Evolutionary conservation across 31 red algal species (phyloP).

Genomic region (Asparagopsis taxiformis): DNA sequence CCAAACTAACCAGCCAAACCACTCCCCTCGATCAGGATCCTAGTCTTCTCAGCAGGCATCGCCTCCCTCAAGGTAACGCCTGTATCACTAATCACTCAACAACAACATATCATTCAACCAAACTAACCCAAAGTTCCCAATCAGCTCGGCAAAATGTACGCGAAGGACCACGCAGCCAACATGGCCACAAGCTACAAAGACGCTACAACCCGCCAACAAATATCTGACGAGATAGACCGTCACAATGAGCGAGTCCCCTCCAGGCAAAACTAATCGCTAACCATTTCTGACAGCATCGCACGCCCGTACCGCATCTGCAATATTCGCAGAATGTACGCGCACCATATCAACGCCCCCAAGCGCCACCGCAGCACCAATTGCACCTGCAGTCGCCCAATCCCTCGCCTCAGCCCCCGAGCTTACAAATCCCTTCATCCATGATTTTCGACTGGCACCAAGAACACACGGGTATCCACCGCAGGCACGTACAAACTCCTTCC

Average conservation of each 20-base stretch:
- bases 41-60: slow-evolving; percentile 37
- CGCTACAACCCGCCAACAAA: slow-evolving; percentile 51
- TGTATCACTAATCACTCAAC: no score
- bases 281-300: slow-evolving; percentile 17
- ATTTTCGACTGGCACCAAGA: slow-evolving; percentile 54
- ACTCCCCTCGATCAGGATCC: slow-evolving; percentile 2
- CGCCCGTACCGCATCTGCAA: slow-evolving; percentile 47
- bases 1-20: no score
- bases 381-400: slow-evolving; percentile 78
- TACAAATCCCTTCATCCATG: slow-evolving; percentile 5
- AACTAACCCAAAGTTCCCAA: no score
- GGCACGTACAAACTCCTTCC: slow-evolving; percentile 2
- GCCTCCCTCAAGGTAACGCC: slow-evolving; percentile 26
- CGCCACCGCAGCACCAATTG: slow-evolving; percentile 16
- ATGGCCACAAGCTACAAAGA: slow-evolving; percentile 50
- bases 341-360: slow-evolving; percentile 60
- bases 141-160: slow-evolving; percentile 49
- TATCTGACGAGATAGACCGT: slow-evolving; percentile 29
- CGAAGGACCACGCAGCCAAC: slow-evolving; percentile 12
- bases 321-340: slow-evolving; percentile 56
- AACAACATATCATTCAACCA: no score
- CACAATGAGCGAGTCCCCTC: slow-evolving; percentile 39
- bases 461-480: slow-evolving; percentile 28
- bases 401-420: slow-evolving; percentile 6
- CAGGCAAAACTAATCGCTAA: neutral